phyloP scores from a whole-genome alignment of 257 asterid genomes.

The Rauvolfia tetraphylla region DNA sequence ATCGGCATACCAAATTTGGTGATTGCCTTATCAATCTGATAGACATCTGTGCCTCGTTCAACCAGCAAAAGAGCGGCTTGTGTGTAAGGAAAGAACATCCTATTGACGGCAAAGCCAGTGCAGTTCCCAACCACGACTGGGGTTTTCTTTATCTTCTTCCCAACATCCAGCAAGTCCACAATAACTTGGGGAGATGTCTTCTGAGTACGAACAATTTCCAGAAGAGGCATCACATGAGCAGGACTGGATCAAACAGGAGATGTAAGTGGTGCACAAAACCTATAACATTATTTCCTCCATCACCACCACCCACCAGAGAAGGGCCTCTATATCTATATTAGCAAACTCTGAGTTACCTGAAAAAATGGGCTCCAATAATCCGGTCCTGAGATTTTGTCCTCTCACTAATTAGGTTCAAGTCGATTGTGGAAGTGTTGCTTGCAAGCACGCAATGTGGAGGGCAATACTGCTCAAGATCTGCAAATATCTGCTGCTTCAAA shows the following conservation, averaged over 20 bases:
- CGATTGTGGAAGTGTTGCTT: conserved; percentile 90
- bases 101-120: conserved; percentile 94
- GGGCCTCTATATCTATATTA: background rate
- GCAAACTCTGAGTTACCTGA: conserved; percentile 49
- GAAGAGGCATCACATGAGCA: conserved; percentile 97
- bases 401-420: conserved; percentile 76
- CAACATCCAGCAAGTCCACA: conserved; percentile 76
- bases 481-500: conserved; percentile 87
- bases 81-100: conserved; percentile 92
- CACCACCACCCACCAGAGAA: background rate
- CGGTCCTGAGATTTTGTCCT: conserved; percentile 79
- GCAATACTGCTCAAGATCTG: conserved; percentile 77
- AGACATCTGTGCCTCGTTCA: conserved; percentile 82
- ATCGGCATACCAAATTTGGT: conserved; percentile 95
- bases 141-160: conserved; percentile 89
- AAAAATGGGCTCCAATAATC: conserved; percentile 92
- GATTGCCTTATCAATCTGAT: conserved; percentile 66
- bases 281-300: background rate
- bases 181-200: conserved; percentile 87
- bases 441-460: conserved; percentile 91
- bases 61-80: conserved; percentile 85
- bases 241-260: conserved; percentile 54
- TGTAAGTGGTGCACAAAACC: background rate
- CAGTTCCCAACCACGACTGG: conserved; percentile 96
- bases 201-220: conserved; percentile 84